Conservation (phyloP, 441 rosid species). For the Corymbia citriodora region DNA sequence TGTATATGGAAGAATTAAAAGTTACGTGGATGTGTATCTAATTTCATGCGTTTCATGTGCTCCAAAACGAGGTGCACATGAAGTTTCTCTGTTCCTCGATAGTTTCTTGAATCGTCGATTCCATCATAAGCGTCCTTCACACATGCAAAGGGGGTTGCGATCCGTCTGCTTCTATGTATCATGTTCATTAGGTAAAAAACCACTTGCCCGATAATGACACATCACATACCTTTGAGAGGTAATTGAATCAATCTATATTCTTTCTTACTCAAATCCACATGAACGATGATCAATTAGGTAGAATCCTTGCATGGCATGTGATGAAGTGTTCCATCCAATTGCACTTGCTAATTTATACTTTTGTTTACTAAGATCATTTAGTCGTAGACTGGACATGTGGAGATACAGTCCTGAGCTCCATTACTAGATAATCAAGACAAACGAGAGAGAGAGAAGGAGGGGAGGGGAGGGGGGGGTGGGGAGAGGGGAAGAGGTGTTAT, state of each 20-base stretch:
- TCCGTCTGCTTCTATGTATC: neutral
- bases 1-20: neutral
- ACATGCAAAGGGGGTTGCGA: fast-evolving
- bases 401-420: neutral
- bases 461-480: too few species aligned
- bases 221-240: neutral
- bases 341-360: neutral
- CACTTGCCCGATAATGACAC: neutral
- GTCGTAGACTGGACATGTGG: neutral
- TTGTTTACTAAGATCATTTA: neutral
- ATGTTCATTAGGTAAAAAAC: neutral
- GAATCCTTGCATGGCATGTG: neutral
- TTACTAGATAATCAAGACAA: neutral
- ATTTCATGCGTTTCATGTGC: neutral
- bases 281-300: neutral
- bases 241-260: neutral
- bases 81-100: neutral
- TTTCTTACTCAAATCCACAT: neutral
- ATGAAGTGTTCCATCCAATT: neutral
- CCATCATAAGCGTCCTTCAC: neutral
- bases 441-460: neutral
- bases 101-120: neutral
- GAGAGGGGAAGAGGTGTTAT: neutral
- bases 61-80: neutral
- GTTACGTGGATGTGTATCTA: neutral